Base-by-base conservation (phyloP, 768 basidiomycete genomes). In the Termitomyces sp. region DNA sequence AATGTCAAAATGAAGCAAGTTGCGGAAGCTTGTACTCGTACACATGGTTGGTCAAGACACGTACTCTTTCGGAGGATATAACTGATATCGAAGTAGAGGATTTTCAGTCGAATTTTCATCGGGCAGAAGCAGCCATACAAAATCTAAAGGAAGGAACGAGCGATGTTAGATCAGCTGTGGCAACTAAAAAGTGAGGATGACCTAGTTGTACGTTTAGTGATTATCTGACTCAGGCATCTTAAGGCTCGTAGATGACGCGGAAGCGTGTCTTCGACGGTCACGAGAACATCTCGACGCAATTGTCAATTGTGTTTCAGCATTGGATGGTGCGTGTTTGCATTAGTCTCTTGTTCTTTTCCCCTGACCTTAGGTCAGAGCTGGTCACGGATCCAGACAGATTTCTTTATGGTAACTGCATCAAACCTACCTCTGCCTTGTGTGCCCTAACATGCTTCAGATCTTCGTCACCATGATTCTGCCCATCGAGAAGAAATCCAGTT, bases 11-110 rank as follows among this genome's bases (percentile, higher is more conserved):
- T 94, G 91, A 81, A 77, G 65, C 82, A 89, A 68, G 91, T 94
- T 1, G 88, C 84, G 3, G 88, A 88, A 16, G 83, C 81, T 4
- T 92, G 90, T 73, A 67, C 75, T 16, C 79, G 80, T 50, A 85
- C 87, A 28, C 88, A 93, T 75, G 82, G 90, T 89, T 59, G 43
- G 82, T 75, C 26, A 52, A 4, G 46, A 36, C 43, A 10, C 55
- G 20, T 40, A 10, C 55, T 23, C 40, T 56, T 43, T 36, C 1
- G 28, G 55, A 28, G 43, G 26, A 54, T 20, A 40, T 51, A 10
- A 26, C 32, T 51, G 18, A 66, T 23, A 12, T 32, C 48, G 16
- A 40, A 32, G 23, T 64, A 89, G 89, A 86, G 60, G 85, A 91
- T 55, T 70, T 92, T 36, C 74, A 72, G 35, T 60, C 68, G 2